Conservation (phyloP, 768 basidiomycete species). For the Lactifluus hygrophoroides region DNA sequence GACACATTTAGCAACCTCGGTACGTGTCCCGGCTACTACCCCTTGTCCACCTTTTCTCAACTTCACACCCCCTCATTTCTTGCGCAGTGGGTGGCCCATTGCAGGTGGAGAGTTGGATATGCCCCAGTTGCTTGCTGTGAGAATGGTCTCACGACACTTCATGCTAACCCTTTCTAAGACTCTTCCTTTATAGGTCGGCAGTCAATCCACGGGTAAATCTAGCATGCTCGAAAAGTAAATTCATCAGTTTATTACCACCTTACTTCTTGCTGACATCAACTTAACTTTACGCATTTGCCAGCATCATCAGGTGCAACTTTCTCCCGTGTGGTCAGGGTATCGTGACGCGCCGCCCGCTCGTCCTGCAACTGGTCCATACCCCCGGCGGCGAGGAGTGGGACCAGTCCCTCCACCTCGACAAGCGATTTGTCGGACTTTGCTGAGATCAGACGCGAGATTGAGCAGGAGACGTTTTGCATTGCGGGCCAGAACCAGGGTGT, state of each 20-base stretch:
- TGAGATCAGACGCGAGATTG: slow-evolving; percentile 93
- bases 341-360: too few relatives aligned
- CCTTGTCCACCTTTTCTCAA: too few relatives aligned
- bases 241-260: too few relatives aligned
- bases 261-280: neutral
- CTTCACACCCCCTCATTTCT: slow-evolving; percentile 4
- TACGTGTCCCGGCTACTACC: too few relatives aligned
- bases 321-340: too few relatives aligned
- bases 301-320: too few relatives aligned
- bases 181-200: slow-evolving; percentile 60
- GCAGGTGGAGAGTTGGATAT: slow-evolving; percentile 85
- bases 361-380: too few relatives aligned
- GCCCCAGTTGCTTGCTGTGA: slow-evolving; percentile 83
- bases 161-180: neutral
- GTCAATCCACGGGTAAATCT: slow-evolving; percentile 94
- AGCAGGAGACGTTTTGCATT: slow-evolving; percentile 93
- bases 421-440: slow-evolving; percentile 95
- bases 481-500: slow-evolving; percentile 99
- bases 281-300: too few relatives aligned
- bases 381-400: too few relatives aligned
- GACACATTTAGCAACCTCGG: too few relatives aligned
- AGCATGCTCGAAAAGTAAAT: slow-evolving; percentile 87
- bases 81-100: neutral
- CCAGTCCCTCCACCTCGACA: too few relatives aligned
- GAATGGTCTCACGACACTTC: slow-evolving; percentile 23